Evolutionary conservation across 306 rosid species (phyloP).

Genomic region (Vachellia pachyceras): DNA sequence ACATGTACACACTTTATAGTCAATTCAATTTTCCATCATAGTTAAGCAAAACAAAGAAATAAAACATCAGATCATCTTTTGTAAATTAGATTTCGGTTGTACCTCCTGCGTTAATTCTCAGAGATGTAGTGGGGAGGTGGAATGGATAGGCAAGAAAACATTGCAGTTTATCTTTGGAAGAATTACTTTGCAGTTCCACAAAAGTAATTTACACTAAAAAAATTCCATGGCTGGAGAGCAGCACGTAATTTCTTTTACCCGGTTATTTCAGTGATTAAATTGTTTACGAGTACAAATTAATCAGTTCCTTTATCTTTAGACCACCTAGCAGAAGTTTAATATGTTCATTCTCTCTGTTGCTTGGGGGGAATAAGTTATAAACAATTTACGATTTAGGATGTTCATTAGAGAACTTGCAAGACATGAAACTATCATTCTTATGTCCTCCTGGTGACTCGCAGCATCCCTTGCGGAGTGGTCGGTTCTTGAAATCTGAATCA

Average conservation of each 20-base stretch:
- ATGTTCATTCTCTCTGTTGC: not conserved
- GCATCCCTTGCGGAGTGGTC: too few species aligned
- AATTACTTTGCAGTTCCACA: too few species aligned
- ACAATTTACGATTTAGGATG: not conserved
- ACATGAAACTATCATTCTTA: not conserved
- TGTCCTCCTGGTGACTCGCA: not conserved
- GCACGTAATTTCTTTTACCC: too few species aligned
- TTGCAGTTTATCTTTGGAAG: too few species aligned
- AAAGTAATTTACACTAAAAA: too few species aligned
- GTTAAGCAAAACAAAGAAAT: slow-evolving; percentile 14
- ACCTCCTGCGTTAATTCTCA: slow-evolving; percentile 30
- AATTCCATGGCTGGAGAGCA: too few species aligned
- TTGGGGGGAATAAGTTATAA: not conserved
- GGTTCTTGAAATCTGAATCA: not conserved
- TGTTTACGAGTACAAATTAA: too few species aligned
- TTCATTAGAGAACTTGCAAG: not conserved
- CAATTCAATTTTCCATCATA: slow-evolving; percentile 56
- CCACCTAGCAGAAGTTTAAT: not conserved
- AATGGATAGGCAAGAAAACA: not conserved
- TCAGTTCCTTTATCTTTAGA: not conserved
- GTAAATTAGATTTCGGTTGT: slow-evolving; percentile 21
- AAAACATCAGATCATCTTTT: slow-evolving; percentile 15
- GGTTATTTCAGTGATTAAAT: too few species aligned
- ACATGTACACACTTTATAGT: slow-evolving; percentile 55
- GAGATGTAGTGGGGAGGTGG: not conserved